phyloP scores from a whole-genome alignment of 805 yeast species.

The Yarrowia phangngaensis region DNA sequence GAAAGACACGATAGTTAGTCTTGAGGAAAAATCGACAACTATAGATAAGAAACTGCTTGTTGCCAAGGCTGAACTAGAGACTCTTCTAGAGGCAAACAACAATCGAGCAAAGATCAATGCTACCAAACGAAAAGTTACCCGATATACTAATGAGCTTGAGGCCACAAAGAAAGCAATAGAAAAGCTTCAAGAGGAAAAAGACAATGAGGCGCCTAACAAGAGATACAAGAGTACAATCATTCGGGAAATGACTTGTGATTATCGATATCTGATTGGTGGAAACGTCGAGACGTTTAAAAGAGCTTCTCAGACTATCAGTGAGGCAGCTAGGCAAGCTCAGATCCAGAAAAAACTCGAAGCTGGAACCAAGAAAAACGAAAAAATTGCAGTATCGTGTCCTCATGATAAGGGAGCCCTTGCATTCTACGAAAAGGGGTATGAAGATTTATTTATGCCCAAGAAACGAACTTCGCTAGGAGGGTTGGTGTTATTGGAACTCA shows the following conservation, averaged over 20 bases:
- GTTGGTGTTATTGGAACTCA: conserved; percentile 3
- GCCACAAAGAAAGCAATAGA: too few species aligned
- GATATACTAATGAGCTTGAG: too few species aligned
- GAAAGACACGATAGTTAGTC: too few species aligned
- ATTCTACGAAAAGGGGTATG: neutral
- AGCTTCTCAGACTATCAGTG: too few species aligned
- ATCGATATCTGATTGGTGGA: conserved; percentile 19
- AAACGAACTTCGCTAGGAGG: neutral
- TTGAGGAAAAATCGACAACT: too few species aligned
- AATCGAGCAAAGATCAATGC: too few species aligned
- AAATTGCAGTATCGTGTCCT: neutral
- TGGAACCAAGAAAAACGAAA: neutral
- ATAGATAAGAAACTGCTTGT: too few species aligned
- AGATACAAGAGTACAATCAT: conserved; percentile 3
- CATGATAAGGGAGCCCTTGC: neutral
- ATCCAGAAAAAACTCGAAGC: too few species aligned
- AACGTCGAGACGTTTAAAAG: neutral
- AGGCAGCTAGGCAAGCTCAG: too few species aligned
- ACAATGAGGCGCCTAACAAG: neutral
- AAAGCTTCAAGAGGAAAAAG: neutral
- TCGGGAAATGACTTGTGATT: conserved; percentile 15
- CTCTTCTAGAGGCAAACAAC: too few species aligned
- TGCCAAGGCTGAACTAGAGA: too few species aligned
- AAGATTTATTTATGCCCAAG: neutral
- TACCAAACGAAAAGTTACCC: too few species aligned